phyloP scores from a whole-genome alignment of 805 yeast genomes.

The Scheffersomyces coipomensis region DNA sequence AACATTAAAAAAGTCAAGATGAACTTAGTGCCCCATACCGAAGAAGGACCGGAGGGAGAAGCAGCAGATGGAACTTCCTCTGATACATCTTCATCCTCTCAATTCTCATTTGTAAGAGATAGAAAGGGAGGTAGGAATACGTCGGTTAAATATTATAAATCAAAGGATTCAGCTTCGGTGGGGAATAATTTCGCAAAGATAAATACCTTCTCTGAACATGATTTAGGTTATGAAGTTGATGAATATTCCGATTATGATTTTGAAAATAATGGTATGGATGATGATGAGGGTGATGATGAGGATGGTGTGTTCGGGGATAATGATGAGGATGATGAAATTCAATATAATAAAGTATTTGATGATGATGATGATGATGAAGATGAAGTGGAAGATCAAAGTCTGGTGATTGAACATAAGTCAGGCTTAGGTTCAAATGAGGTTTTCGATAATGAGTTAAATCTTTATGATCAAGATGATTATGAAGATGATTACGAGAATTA shows the following conservation, averaged over 20 bases:
- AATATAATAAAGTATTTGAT: conserved; percentile 13
- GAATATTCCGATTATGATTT: conserved; percentile 39
- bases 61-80: conserved; percentile 6
- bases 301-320: conserved; percentile 6
- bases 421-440: too few species aligned
- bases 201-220: conserved; percentile 26
- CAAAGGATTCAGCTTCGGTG: conserved; percentile 10
- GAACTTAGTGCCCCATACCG: neutral
- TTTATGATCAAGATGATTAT: neutral
- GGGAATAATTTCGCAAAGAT: conserved; percentile 6
- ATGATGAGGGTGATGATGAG: conserved; percentile 20
- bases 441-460: too few species aligned
- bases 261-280: conserved; percentile 41
- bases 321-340: conserved; percentile 6
- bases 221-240: conserved; percentile 29
- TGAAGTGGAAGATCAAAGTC: conserved; percentile 2
- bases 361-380: conserved; percentile 7
- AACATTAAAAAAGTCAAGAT: conserved; percentile 3
- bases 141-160: conserved; percentile 42
- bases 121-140: conserved; percentile 42
- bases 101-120: conserved; percentile 42
- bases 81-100: conserved; percentile 28
- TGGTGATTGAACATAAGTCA: neutral
- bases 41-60: neutral
- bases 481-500: neutral